Base-by-base conservation (phyloP, 441 rosid species). In the Kokia cookei region DNA sequence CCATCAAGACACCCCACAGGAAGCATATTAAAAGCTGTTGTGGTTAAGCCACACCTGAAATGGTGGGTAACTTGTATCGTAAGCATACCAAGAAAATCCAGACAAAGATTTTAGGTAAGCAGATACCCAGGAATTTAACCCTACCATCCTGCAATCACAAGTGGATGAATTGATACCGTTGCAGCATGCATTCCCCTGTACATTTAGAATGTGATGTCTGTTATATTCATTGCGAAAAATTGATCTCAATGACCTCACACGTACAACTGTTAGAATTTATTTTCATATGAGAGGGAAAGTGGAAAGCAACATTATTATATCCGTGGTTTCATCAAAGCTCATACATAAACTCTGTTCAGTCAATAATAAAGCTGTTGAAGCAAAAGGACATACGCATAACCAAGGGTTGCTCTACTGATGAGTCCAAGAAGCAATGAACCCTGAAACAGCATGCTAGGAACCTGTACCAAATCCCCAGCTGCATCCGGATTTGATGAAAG, bases 1-100 rank as follows among this genome's bases (percentile, higher is more conserved):
- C 99, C 99, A 80, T 93, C 98, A 58, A 93, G 91, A 82, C 96
- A 88, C 42, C 99, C 97, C 74, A 90, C 96, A n/a, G 98, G 99
- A 76, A 95, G 98, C 97, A 93, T 81, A 87, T 95, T 95, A 76
- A 95, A 88, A 73, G 97, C 97, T 29, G 98, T 84, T 37, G 93
- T 91, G 51, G 97, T 93, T 82, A 95, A 89, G 77, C 99, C 99
- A 82, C 98, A 95, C 99, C 98, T 95, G 83, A 51, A 71, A 76
- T 48, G 63, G 24, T 51, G 66, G 68, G 27, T 60, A 71, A 76
- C 60, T 48, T 57, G 5, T 14, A 73, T 17, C 7, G 60, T 81
- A 74, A 86, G 84, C n/a, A 57, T 57, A 67, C 60, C 19, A 45
- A 65, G 72, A 65, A 40, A 74, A 57, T 54, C 14, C 50, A 51